Evolutionary conservation across 768 basidiomycete species (phyloP).

Genomic region (Gyrodon lividus): DNA sequence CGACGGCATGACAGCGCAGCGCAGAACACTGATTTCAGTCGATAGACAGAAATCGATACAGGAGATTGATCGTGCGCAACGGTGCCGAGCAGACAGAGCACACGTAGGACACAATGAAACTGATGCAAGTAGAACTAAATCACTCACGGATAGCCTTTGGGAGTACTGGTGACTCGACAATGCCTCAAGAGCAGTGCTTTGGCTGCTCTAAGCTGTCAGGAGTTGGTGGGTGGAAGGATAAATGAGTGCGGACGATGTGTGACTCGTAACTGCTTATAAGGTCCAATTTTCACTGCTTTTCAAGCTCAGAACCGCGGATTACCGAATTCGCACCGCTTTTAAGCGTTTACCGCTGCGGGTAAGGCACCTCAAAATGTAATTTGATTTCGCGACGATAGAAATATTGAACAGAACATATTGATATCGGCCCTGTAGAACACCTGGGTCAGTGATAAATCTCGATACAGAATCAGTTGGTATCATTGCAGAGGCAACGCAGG

Average conservation of each 20-base stretch:
- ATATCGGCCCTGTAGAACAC: not conserved
- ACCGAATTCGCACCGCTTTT: constrained; percentile 21
- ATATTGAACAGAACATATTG: not conserved
- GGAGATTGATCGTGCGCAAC: constrained; percentile 17
- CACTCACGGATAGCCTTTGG: constrained; percentile 25
- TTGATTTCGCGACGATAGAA: not conserved
- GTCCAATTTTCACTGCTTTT: constrained; percentile 31
- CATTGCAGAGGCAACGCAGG: not conserved
- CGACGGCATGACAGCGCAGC: constrained; percentile 13
- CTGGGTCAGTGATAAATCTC: not conserved
- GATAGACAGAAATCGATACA: constrained; percentile 28
- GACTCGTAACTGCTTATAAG: constrained; percentile 34
- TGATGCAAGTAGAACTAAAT: constrained; percentile 23
- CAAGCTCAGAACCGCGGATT: constrained; percentile 35
- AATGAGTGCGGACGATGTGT: constrained; percentile 2
- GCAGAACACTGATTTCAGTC: constrained; percentile 27
- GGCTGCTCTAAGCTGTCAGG: constrained; percentile 17
- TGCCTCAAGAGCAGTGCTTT: constrained; percentile 18
- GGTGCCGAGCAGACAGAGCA: constrained; percentile 19
- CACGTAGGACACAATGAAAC: constrained; percentile 33
- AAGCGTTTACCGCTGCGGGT: constrained; percentile 1
- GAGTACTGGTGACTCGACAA: constrained; percentile 20
- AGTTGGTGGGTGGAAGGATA: constrained; percentile 20
- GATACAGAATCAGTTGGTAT: not conserved
- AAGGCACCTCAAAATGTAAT: constrained; percentile 1